Conservation (phyloP, 306 rosid genomes). For the Arachis stenosperma region DNA sequence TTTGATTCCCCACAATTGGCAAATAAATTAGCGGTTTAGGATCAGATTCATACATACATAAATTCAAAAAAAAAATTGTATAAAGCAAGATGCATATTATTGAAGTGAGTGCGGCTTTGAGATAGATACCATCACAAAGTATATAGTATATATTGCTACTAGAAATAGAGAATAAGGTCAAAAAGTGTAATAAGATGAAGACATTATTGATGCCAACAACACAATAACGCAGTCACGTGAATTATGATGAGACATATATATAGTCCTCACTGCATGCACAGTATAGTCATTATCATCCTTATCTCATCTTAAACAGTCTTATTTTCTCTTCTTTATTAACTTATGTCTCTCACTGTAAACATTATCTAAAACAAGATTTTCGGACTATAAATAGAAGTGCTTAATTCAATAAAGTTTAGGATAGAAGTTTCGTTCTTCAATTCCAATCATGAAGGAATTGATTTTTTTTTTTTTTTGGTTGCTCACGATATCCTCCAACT, state of each 20-base stretch:
- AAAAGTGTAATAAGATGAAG: constrained; percentile 32
- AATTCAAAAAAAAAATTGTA: too few relatives aligned
- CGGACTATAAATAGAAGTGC: too few relatives aligned
- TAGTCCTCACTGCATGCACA: not conserved
- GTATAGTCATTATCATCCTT: constrained; percentile 21
- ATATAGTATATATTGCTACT: not conserved
- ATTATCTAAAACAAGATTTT: too few relatives aligned
- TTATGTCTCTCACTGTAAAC: not conserved
- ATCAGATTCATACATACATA: constrained; percentile 2
- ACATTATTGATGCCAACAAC: constrained; percentile 35
- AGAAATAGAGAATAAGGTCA: constrained; percentile 13
- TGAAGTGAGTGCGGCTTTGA: not conserved
- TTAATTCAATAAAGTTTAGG: too few relatives aligned
- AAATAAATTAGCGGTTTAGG: not conserved
- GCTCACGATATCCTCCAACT: too few relatives aligned
- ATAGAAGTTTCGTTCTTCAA: too few relatives aligned
- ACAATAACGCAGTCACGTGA: constrained; percentile 32
- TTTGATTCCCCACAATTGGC: constrained; percentile 1
- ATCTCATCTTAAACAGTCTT: not conserved
- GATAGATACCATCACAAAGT: constrained; percentile 7
- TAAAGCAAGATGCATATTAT: too few relatives aligned
- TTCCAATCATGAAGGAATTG: too few relatives aligned
- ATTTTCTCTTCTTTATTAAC: not conserved
- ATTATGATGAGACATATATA: not conserved
- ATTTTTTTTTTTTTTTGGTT: too few relatives aligned